Conservation (phyloP, 2,329 filamentous ascomycete species). For the Huntiella decipiens region DNA sequence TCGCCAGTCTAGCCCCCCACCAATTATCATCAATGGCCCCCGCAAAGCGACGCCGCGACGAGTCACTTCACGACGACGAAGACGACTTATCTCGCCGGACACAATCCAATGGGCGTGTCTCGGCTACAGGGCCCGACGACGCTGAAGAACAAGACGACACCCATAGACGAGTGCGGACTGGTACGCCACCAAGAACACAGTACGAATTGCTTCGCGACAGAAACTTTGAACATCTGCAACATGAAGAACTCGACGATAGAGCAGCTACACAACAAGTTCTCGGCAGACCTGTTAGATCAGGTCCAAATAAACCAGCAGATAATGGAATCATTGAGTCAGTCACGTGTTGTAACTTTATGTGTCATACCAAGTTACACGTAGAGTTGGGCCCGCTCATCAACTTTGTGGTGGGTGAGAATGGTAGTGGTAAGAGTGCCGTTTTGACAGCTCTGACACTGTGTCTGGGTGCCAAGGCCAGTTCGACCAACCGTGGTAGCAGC, state of each 20-base stretch:
- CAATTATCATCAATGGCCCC: background rate
- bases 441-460: constrained; percentile 85
- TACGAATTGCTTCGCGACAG: constrained; percentile 43
- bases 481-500: constrained; percentile 79
- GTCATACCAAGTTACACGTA: constrained; percentile 64
- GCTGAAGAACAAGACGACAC: constrained; percentile 2
- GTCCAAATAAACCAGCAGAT: constrained; percentile 57
- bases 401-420: constrained; percentile 94
- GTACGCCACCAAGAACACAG: constrained; percentile 33
- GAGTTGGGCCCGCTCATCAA: constrained; percentile 88
- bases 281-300: constrained; percentile 17
- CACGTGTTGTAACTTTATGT: constrained; percentile 90
- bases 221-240: constrained; percentile 36
- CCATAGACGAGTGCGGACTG: constrained; percentile 16
- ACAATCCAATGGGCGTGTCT: background rate
- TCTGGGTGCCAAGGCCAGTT: constrained; percentile 81
- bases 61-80: constrained; percentile 3
- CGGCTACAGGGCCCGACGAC: background rate
- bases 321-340: constrained; percentile 79
- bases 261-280: constrained; percentile 43
- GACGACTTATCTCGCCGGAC: constrained; percentile 8
- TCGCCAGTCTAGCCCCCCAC: too few relatives aligned
- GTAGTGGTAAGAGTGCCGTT: constrained; percentile 92
- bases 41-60: background rate
- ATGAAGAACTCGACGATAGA: constrained; percentile 40